A percentile compares a stretch with the other conserved stretches of the same genome.
These are phyloP conservation scores for Avena atlantica DNA, from an alignment of 176 grass and related monocot genomes.

Conservation along the genomic window DNA sequence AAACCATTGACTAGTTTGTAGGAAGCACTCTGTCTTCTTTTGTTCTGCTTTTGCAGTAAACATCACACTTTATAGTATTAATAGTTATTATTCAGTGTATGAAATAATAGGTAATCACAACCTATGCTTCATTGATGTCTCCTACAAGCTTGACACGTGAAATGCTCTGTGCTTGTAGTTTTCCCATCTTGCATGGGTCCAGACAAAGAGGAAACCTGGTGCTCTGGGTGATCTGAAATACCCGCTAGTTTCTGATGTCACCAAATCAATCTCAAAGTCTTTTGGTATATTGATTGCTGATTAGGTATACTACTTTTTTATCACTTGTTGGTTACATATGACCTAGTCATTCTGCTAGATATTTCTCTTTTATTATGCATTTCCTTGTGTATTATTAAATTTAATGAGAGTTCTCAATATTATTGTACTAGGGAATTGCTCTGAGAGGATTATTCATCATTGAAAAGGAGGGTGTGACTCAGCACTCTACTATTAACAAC, in stretches of 20 bases:
- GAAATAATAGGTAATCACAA: background rate
- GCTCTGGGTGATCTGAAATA: slow-evolving; percentile 79
- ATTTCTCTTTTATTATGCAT: background rate
- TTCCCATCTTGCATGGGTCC: slow-evolving; percentile 78
- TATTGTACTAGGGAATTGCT: slow-evolving; percentile 64
- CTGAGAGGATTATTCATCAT: slow-evolving; percentile 80
- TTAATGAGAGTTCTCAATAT: background rate
- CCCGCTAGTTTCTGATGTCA: slow-evolving; percentile 73
- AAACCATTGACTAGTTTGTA: background rate
- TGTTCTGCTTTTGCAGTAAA: background rate
- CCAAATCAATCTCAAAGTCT: slow-evolving; percentile 78
- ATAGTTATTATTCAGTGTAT: background rate
- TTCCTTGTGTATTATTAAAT: background rate
- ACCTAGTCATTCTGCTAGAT: background rate
- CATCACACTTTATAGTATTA: background rate
- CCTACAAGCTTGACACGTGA: slow-evolving; percentile 11
- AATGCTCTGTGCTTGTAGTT: slow-evolving; percentile 54
- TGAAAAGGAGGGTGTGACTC: slow-evolving; percentile 81
- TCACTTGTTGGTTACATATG: background rate
- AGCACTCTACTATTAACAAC: slow-evolving; percentile 80
- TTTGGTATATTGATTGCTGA: slow-evolving; percentile 68
- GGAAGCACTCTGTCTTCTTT: background rate
- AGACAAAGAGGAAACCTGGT: slow-evolving; percentile 75
- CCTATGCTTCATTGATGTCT: background rate
- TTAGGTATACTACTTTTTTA: slow-evolving; percentile 51